Evolutionary conservation across 148 eudicot species (phyloP).

Genomic region (Amaranthus cruentus): DNA sequence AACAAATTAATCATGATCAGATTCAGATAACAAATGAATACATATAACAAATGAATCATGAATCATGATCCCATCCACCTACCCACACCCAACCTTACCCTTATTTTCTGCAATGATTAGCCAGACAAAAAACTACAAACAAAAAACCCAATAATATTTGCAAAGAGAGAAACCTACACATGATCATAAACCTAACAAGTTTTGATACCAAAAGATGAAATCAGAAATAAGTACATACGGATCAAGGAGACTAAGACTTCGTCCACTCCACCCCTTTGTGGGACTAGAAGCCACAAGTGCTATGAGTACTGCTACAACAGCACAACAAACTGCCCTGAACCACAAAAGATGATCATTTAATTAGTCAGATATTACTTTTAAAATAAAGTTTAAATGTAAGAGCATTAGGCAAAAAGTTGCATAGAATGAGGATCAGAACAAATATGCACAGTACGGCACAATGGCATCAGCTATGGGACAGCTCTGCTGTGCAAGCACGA

Average conservation of each 20-base stretch:
- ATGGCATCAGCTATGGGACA: not conserved
- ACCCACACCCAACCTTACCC: not conserved
- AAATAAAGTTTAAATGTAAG: not conserved
- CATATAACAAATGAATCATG: too few species aligned
- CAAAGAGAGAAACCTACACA: not conserved
- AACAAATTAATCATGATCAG: too few species aligned
- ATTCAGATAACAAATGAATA: too few species aligned
- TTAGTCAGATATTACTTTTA: constrained; percentile 7
- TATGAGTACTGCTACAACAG: constrained; percentile 69
- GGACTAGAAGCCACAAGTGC: constrained; percentile 97
- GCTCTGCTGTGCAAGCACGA: not conserved
- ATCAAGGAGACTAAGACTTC: constrained; percentile 95
- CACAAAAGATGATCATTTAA: constrained; percentile 3
- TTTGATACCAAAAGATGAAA: not conserved
- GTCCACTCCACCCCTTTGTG: constrained; percentile 97
- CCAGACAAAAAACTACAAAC: not conserved
- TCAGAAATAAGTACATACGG: constrained; percentile 56
- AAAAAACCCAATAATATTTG: not conserved
- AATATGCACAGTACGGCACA: not conserved
- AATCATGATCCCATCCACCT: not conserved
- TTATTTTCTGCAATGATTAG: not conserved
- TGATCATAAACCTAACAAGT: not conserved
- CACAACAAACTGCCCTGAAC: constrained; percentile 72
- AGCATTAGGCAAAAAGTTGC: not conserved
- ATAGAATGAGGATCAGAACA: not conserved